Evolutionary conservation across 495 filamentous ascomycete species (phyloP).

Genomic region (Penicillium dipodomyicola): DNA sequence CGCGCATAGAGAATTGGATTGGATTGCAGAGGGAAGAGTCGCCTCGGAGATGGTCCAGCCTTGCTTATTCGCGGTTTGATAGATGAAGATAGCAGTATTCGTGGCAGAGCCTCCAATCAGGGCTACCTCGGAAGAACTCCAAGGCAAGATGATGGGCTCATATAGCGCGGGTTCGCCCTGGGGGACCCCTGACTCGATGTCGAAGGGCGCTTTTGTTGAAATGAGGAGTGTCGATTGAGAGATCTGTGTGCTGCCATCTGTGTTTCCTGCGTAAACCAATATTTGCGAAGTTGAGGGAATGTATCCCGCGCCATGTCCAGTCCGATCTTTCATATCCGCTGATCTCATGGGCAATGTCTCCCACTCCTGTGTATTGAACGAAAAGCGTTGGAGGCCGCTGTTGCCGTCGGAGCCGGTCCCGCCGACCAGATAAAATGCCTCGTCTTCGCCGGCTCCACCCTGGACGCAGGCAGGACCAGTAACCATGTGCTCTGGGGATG

Average conservation of each 20-base stretch:
- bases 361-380: slow-evolving; percentile 76
- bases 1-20: slow-evolving; percentile 57
- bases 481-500: slow-evolving; percentile 59
- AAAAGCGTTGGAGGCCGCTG: slow-evolving; percentile 78
- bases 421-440: slow-evolving; percentile 81
- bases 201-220: slow-evolving; percentile 55
- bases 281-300: slow-evolving; percentile 68
- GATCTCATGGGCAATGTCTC: slow-evolving; percentile 56
- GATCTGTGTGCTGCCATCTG: slow-evolving; percentile 48
- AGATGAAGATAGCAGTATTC: slow-evolving; percentile 70
- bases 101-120: slow-evolving; percentile 70
- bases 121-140: slow-evolving; percentile 67
- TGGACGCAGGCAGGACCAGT: slow-evolving; percentile 75
- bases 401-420: slow-evolving; percentile 61
- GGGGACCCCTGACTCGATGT: slow-evolving; percentile 47
- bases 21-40: slow-evolving; percentile 56
- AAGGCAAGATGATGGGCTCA: slow-evolving; percentile 71
- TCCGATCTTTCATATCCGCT: slow-evolving; percentile 62
- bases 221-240: slow-evolving; percentile 79
- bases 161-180: slow-evolving; percentile 60
- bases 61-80: slow-evolving; percentile 33
- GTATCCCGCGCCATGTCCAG: slow-evolving; percentile 74
- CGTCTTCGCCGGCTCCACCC: slow-evolving; percentile 49
- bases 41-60: slow-evolving; percentile 66
- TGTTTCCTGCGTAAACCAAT: slow-evolving; percentile 76